Conservation (phyloP, 225 moss, liverwort and hornwort genomes). For the Sphagnum tenellum region DNA sequence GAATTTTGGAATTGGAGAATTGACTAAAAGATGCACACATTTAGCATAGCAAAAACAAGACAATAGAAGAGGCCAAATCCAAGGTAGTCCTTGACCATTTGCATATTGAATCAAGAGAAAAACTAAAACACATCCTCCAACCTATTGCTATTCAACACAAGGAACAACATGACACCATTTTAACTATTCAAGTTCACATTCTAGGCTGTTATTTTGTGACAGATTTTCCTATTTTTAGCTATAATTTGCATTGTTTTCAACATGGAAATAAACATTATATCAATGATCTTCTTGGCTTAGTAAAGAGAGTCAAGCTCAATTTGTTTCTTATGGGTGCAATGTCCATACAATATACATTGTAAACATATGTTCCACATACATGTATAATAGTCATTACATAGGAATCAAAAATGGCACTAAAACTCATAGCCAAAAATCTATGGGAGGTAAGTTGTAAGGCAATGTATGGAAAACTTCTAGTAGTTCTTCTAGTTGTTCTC, state of each 20-base stretch:
- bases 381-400: slow-evolving; percentile 9
- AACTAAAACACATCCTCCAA: slow-evolving; percentile 73
- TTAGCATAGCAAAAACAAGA: slow-evolving; percentile 60
- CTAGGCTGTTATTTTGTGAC: no score
- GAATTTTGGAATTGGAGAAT: slow-evolving; percentile 67
- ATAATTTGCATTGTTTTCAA: no score
- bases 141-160: slow-evolving; percentile 65
- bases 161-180: slow-evolving; percentile 75
- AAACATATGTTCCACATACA: no score
- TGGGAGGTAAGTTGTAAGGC: slow-evolving; percentile 40
- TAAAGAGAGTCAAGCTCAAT: no score
- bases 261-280: no score
- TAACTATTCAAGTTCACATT: slow-evolving; percentile 55
- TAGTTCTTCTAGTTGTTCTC: no score
- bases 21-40: slow-evolving; percentile 72
- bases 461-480: no score
- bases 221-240: no score
- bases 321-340: no score
- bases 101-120: slow-evolving; percentile 66
- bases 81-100: slow-evolving; percentile 58
- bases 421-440: slow-evolving; percentile 67
- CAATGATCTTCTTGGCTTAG: no score
- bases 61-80: slow-evolving; percentile 58
- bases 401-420: slow-evolving; percentile 79
- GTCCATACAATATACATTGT: no score